Evolutionary conservation across 805 yeast genomes (phyloP).

Genomic region (Candida boidinii): DNA sequence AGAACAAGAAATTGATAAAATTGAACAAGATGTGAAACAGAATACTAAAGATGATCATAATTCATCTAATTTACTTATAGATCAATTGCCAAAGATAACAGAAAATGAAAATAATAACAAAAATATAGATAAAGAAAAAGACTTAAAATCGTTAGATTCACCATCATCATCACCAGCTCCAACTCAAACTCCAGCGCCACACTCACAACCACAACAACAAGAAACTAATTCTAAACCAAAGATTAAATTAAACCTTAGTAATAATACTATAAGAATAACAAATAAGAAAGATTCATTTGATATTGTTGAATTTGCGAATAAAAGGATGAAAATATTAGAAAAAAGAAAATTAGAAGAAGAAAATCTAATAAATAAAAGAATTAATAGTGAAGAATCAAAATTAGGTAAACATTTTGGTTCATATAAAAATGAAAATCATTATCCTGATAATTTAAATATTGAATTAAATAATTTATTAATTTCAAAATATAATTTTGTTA

Average conservation of each 20-base stretch:
- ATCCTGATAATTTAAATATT: slow-evolving; percentile 16
- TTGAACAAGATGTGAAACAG: not conserved
- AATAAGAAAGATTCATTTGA: slow-evolving; percentile 31
- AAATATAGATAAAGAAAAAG: slow-evolving; percentile 1
- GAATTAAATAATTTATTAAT: slow-evolving; percentile 10
- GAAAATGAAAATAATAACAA: slow-evolving; percentile 3
- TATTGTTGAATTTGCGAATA: slow-evolving; percentile 47
- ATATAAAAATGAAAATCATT: slow-evolving; percentile 13
- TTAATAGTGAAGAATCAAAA: slow-evolving; percentile 22
- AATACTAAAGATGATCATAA: not conserved
- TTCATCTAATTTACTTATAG: too few relatives aligned
- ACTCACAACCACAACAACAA: too few relatives aligned
- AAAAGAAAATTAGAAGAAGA: slow-evolving; percentile 25
- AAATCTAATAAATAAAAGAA: slow-evolving; percentile 22
- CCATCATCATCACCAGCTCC: too few relatives aligned
- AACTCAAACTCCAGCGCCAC: too few relatives aligned
- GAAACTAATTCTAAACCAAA: too few relatives aligned
- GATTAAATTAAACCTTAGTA: slow-evolving; percentile 19
- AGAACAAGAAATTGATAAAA: not conserved
- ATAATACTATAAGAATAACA: slow-evolving; percentile 7
- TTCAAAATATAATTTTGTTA: slow-evolving; percentile 12
- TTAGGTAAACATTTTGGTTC: slow-evolving; percentile 24
- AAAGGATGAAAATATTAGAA: slow-evolving; percentile 31
- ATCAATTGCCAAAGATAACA: not conserved
- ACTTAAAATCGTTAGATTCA: too few relatives aligned